Conservation (phyloP, 495 filamentous ascomycete genomes). For the Daldinia bambusicola region DNA sequence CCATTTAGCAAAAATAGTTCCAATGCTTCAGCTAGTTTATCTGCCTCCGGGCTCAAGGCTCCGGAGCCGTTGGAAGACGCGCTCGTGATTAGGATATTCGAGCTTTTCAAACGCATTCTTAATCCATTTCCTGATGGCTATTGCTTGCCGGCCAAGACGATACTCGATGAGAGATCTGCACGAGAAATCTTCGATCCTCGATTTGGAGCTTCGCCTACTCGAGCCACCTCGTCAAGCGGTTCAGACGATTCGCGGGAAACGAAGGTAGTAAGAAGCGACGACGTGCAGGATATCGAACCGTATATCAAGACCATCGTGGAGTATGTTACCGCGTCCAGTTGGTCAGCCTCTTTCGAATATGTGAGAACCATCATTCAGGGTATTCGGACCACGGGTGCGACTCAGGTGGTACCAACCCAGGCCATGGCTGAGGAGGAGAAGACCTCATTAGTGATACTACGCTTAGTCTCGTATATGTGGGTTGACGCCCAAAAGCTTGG, state of each 20-base stretch:
- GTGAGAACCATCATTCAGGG: constrained; percentile 60
- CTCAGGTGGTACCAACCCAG: constrained; percentile 50
- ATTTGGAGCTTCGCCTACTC: constrained; percentile 50
- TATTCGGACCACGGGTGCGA: constrained; percentile 56
- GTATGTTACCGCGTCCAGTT: constrained; percentile 69
- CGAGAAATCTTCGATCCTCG: constrained; percentile 46
- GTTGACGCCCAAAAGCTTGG: constrained; percentile 68
- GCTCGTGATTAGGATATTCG: constrained; percentile 56
- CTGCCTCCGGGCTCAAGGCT: constrained; percentile 14
- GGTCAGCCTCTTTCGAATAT: constrained; percentile 66
- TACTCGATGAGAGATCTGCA: constrained; percentile 56
- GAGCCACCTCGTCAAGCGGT: constrained; percentile 44
- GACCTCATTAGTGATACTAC: constrained; percentile 59
- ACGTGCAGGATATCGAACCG: constrained; percentile 55
- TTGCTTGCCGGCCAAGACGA: constrained; percentile 55
- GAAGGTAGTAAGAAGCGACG: constrained; percentile 31
- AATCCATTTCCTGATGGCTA: constrained; percentile 62
- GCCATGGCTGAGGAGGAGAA: constrained; percentile 63
- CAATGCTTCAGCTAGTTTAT: constrained; percentile 35
- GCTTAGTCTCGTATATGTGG: constrained; percentile 67
- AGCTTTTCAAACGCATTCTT: constrained; percentile 55
- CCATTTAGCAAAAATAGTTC: constrained; percentile 49
- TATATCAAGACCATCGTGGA: constrained; percentile 64
- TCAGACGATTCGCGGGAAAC: constrained; percentile 57
- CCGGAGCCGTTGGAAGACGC: constrained; percentile 52